Base-by-base conservation (phyloP, 106 monocot species). In the Ottelia alismoides region DNA sequence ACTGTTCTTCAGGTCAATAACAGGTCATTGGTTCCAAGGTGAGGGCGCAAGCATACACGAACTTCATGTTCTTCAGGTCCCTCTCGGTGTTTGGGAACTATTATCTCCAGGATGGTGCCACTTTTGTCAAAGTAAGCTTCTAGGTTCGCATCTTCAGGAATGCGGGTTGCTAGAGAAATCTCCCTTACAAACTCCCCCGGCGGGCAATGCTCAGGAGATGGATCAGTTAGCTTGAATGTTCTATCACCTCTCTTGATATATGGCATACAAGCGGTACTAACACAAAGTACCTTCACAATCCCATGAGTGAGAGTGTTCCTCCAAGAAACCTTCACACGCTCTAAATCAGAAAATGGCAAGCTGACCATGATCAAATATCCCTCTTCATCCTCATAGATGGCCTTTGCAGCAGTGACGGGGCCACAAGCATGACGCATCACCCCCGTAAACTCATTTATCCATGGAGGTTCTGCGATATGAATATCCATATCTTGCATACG, bases 21-120 rank as follows among this genome's bases (percentile, higher is more conserved):
- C 47, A 74, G 28, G 27, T 74, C 70, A 47, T 83, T 70, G 21
- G 53, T 53, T 26, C 70, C 74, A 30, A 73, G 63, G 47, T 74
- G 78, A 59, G 83, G 83, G 2, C 83, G 70, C 74, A 74, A 47
- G 31, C 74, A 83, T 19, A 83, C 83, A 25, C 62, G 61, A 18
- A 83, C 83, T 56, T 83, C 78, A 52, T 78, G 83, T 68, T 83
- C 83, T 61, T 83, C 83, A 1, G 83, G 68, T 22, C 70, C 83
- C 22, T 52, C 35, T n/a, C 71, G 62, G 22, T 67, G 74, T 25
- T 83, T 83, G 9, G 83, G 83, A 23, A 83, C 83, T 59, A 83
- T 74, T 25, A 83, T 83, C 64, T 83, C 83, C 25, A 83, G 55
- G 45, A 83, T 56, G 11, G 82, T 66, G n/a, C 77, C 76, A 16